A percentile compares a stretch with the other conserved stretches of the same genome.
Conservation (phyloP, 305 asterid species). For the Solanum hybrid region DNA sequence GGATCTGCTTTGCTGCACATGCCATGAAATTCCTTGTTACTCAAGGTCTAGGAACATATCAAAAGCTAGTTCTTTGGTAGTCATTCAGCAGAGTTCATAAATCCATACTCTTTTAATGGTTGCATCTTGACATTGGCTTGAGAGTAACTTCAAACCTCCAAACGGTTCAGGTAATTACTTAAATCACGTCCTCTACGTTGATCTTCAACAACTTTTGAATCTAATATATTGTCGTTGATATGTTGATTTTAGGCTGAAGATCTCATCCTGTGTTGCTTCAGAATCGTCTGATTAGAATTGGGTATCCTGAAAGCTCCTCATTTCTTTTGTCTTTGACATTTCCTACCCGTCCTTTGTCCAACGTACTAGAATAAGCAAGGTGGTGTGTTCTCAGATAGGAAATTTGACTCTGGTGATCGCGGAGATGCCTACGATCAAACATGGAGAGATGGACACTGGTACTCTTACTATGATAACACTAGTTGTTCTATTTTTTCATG, state of each 20-base stretch:
- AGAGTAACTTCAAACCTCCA: not conserved
- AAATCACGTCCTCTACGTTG: not conserved
- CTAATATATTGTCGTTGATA: not conserved
- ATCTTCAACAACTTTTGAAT: not conserved
- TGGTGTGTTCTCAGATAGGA: not conserved
- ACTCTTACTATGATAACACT: not conserved
- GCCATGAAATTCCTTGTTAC: slow-evolving; percentile 37
- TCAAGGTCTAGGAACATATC: slow-evolving; percentile 16
- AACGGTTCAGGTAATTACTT: not conserved
- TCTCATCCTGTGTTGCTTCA: not conserved
- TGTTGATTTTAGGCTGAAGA: not conserved
- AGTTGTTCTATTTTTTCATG: not conserved
- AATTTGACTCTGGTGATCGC: not conserved
- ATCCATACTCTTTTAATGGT: not conserved
- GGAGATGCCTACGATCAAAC: not conserved
- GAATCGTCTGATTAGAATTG: not conserved
- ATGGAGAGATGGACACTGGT: not conserved
- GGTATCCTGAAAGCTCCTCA: not conserved
- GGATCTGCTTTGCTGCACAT: slow-evolving; percentile 45
- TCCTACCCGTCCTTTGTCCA: not conserved
- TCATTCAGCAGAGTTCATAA: slow-evolving; percentile 13
- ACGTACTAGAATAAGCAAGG: not conserved
- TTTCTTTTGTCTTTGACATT: not conserved
- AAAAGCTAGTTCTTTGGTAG: slow-evolving; percentile 2
- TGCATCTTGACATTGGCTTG: slow-evolving; percentile 1